Base-by-base conservation (phyloP, 148 eudicot species). In the Diospyros lotus region DNA sequence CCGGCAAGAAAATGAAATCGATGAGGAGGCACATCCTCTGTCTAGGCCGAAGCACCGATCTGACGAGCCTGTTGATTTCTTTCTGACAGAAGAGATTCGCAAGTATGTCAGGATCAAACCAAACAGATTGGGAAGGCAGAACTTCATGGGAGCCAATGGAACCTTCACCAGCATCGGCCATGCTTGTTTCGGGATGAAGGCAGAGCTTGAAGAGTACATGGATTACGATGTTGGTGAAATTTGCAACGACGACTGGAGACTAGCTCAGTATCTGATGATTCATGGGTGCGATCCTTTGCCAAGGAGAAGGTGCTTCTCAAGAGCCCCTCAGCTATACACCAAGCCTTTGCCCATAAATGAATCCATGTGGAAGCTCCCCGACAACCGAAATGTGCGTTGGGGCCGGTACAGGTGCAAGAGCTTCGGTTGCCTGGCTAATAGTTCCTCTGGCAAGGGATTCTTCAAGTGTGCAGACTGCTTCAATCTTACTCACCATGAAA, bases 261-360 rank as follows among this genome's bases (percentile, higher is more conserved):
- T 79, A 53, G 87, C 83, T 17, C 87, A 84, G 42, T 74, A 72
- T 68, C 80, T 82, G 64, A 84, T 86, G 87, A 74, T 88, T 28
- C 83, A 81, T 4, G 89, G 92, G 14, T 88, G 89, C 73, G 89
- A 88, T 65, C 92, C 92, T 0, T 64, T 88, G 18, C 92, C 92
- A 3, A 69, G 92, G 60, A 80, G 92, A 43, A 72, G 91, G 40
- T 88, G 91, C 73, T 73, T 81, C 42, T 18, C 87, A 1, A 55
- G 67, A 10, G 84, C 81, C 45, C 86, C 87, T 12, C 66, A 84
- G 44, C 42, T 68, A 5, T 85, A 81, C 74, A 68, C 64, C 0
- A 17, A 46, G 64, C 75, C 66, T 58, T 18, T 59, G 6, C 50
- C 88, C 2, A 56, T 80, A 6, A 71, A 78, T 10, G 82, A 87